phyloP scores from a whole-genome alignment of 495 filamentous ascomycete species.

The Lasiosphaeris hirsuta region DNA sequence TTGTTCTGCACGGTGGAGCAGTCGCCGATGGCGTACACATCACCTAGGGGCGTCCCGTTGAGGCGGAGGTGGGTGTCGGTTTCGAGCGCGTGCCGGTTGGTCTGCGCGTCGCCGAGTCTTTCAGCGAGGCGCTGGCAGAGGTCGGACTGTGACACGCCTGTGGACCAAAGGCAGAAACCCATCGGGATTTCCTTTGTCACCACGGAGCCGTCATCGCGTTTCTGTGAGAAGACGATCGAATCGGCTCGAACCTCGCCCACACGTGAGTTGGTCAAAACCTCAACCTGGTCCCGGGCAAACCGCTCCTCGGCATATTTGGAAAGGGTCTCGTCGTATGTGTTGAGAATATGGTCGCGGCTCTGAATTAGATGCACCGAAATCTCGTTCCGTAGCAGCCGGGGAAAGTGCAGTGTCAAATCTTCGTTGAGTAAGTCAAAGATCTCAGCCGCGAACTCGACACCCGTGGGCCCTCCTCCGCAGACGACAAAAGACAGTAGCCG shows the following conservation, averaged over 20 bases:
- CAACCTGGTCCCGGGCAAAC: conserved; percentile 86
- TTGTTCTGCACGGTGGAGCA: conserved; percentile 97
- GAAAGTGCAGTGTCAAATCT: conserved; percentile 79
- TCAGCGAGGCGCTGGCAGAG: conserved; percentile 70
- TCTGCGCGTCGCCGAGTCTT: conserved; percentile 70
- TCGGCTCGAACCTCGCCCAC: conserved; percentile 85
- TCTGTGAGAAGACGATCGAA: conserved; percentile 83
- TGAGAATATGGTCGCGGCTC: conserved; percentile 87
- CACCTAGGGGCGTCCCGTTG: conserved; percentile 85
- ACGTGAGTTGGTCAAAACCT: conserved; percentile 84
- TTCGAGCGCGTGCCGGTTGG: conserved; percentile 87
- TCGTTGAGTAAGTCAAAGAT: conserved; percentile 96
- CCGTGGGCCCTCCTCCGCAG: conserved; percentile 92
- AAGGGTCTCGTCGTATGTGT: conserved; percentile 95
- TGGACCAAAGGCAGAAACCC: conserved; percentile 98
- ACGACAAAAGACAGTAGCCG: conserved; percentile 91
- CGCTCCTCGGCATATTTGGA: conserved; percentile 88
- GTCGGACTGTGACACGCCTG: conserved; percentile 84
- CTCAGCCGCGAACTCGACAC: conserved; percentile 96
- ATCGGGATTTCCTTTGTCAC: conserved; percentile 90
- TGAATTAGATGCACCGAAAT: conserved; percentile 98
- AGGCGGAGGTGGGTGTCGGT: conserved; percentile 93
- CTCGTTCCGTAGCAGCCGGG: conserved; percentile 86
- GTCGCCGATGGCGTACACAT: conserved; percentile 97
- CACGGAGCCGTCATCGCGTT: conserved; percentile 63